phyloP scores from a whole-genome alignment of 345 rosid genomes.

The Camelina sativa region DNA sequence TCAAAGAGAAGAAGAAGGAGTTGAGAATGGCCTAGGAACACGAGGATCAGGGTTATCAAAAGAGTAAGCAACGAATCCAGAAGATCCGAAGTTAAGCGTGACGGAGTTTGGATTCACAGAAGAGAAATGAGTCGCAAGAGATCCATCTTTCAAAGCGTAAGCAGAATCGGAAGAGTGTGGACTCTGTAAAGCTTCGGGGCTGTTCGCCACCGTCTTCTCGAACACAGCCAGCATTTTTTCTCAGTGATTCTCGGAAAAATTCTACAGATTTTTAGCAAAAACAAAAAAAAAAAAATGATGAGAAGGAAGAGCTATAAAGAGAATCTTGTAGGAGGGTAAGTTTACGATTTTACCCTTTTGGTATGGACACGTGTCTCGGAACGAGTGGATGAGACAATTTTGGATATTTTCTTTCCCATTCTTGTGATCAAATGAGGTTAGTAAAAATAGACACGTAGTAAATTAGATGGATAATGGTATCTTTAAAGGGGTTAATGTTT shows the following conservation, averaged over 20 bases:
- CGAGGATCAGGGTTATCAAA: slow-evolving; percentile 68
- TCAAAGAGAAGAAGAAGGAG: not conserved
- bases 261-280: not conserved
- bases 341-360: slow-evolving; percentile 12
- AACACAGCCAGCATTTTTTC: slow-evolving; percentile 79
- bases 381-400: not conserved
- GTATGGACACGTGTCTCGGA: not conserved
- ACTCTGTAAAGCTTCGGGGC: slow-evolving; percentile 80
- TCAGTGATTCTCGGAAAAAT: not conserved
- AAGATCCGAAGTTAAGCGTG: slow-evolving; percentile 70
- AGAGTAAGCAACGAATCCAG: slow-evolving; percentile 81
- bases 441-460: not conserved
- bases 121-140: slow-evolving; percentile 61
- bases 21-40: slow-evolving; percentile 62
- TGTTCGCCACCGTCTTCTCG: slow-evolving; percentile 84
- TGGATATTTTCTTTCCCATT: slow-evolving; percentile 23
- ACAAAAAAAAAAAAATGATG: not conserved
- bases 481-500: not conserved
- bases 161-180: slow-evolving; percentile 54
- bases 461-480: slow-evolving; percentile 16
- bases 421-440: not conserved
- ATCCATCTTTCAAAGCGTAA: slow-evolving; percentile 70
- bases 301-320: slow-evolving; percentile 34
- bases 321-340: not conserved
- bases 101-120: slow-evolving; percentile 61